Conservation (phyloP, 2,329 filamentous ascomycete genomes). For the Chalaropsis thielavioides region DNA sequence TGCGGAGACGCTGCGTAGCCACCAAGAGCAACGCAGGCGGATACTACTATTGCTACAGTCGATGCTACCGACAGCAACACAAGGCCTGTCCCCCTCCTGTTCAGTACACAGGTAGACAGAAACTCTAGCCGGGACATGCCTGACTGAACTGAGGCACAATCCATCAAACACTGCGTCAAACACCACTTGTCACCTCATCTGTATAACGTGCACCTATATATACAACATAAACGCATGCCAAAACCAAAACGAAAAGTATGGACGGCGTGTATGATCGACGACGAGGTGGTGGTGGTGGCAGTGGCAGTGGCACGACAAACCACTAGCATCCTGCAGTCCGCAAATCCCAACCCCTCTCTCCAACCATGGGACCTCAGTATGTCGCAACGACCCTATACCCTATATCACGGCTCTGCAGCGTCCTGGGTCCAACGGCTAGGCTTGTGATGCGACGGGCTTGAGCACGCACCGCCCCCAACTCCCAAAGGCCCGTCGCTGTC, state of each 20-base stretch:
- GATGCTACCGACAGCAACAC: too few species aligned
- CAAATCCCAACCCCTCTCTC: neutral
- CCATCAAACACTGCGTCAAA: neutral
- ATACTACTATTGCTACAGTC: too few species aligned
- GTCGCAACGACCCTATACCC: neutral
- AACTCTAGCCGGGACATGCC: neutral
- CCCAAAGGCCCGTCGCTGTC: neutral
- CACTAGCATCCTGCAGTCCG: neutral
- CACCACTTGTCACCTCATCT: neutral
- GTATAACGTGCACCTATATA: neutral
- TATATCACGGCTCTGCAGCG: neutral
- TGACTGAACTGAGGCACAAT: neutral
- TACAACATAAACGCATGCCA: neutral
- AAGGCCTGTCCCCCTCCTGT: too few species aligned
- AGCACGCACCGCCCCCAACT: neutral
- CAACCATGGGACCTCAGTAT: neutral
- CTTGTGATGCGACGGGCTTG: neutral
- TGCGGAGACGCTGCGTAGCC: neutral
- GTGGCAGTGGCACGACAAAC: neutral
- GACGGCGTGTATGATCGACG: neutral
- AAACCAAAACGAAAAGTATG: neutral
- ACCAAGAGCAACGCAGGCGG: neutral
- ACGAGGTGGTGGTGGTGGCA: too few species aligned
- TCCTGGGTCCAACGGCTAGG: neutral
- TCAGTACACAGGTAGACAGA: too few species aligned